Percentiles rank a stretch among this genome's conserved stretches.
Conservation (phyloP, 768 basidiomycete species). For the Pholiota conissans region DNA sequence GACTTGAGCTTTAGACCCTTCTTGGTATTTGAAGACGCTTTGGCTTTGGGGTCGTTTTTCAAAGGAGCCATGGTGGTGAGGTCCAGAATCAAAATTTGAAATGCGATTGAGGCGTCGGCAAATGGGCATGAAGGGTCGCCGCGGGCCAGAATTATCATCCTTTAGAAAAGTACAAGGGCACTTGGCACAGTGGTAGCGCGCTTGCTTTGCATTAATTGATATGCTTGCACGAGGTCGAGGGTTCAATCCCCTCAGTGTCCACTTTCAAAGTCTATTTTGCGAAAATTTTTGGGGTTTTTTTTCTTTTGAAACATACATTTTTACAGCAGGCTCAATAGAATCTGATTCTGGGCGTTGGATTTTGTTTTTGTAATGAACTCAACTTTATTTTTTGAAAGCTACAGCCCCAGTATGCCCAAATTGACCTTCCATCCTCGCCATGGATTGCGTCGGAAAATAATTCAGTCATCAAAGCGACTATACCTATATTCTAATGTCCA, state of each 20-base stretch:
- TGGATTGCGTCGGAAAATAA: no score
- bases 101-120: no score
- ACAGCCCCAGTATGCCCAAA: no score
- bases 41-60: background rate
- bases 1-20: conserved; percentile 20
- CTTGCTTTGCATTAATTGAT: conserved; percentile 47
- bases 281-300: background rate
- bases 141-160: background rate
- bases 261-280: conserved; percentile 15
- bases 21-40: background rate
- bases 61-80: conserved; percentile 10
- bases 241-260: conserved; percentile 58
- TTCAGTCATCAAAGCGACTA: no score
- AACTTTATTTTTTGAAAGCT: no score
- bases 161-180: conserved; percentile 29
- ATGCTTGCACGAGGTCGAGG: conserved; percentile 53
- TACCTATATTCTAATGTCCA: no score
- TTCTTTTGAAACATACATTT: no score
- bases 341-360: no score
- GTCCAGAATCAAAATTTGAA: background rate
- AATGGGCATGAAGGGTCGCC: background rate
- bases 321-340: no score
- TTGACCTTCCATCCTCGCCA: no score
- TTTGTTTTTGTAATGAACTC: no score
- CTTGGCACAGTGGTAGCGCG: conserved; percentile 65